Conservation (phyloP, 352 stramenopile species). For the Phytophthora syringae region DNA sequence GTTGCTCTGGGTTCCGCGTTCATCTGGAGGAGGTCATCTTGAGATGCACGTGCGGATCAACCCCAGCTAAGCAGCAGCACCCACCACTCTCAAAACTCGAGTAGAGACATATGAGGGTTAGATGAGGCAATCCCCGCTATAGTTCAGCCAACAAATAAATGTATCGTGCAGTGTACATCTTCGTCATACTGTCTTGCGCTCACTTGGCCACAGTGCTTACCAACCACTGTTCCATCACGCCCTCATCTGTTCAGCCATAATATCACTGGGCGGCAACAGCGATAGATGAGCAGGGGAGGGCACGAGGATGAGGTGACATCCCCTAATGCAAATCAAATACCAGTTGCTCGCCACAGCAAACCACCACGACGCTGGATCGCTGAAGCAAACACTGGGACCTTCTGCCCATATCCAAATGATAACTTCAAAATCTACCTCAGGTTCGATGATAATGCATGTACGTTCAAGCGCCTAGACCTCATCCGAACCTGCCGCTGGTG, state of each 20-base stretch:
- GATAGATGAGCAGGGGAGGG: too few relatives aligned
- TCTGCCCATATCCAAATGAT: too few relatives aligned
- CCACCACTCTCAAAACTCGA: too few relatives aligned
- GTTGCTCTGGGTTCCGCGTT: constrained; percentile 47
- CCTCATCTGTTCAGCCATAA: not conserved
- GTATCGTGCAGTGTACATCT: too few relatives aligned
- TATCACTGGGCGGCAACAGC: too few relatives aligned
- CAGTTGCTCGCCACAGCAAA: not conserved
- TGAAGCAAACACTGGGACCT: not conserved
- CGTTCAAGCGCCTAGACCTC: too few relatives aligned
- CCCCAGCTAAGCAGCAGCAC: constrained; percentile 28
- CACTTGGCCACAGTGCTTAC: not conserved
- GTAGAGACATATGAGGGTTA: too few relatives aligned
- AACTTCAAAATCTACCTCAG: too few relatives aligned
- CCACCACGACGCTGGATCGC: not conserved
- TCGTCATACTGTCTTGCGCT: too few relatives aligned
- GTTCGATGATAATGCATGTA: too few relatives aligned
- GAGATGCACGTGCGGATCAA: constrained; percentile 38
- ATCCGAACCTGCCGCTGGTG: not conserved
- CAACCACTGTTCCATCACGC: not conserved
- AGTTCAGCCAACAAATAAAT: too few relatives aligned
- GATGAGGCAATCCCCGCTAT: too few relatives aligned
- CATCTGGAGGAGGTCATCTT: constrained; percentile 37
- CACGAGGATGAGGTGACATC: not conserved
- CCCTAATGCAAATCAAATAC: not conserved